Evolutionary conservation across 192 early-diverging fungal genomes (phyloP).

Genomic region (Geosiphon pyriformis): DNA sequence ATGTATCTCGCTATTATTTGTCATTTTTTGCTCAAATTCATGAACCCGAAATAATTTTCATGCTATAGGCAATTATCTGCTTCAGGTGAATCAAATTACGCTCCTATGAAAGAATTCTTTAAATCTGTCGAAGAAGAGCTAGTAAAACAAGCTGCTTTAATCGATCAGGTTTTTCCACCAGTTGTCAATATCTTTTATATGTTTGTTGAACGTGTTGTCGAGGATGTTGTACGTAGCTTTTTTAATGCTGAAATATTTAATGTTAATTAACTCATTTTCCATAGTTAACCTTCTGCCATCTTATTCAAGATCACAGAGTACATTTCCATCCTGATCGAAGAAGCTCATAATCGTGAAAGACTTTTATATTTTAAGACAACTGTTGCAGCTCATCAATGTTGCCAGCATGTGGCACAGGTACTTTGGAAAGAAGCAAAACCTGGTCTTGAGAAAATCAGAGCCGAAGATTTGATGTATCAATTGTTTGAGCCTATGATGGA

Average conservation of each 20-base stretch:
- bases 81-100: constrained; percentile 14
- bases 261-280: not conserved
- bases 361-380: constrained; percentile 65
- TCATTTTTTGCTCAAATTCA: no score
- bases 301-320: constrained; percentile 62
- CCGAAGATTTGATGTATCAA: constrained; percentile 48
- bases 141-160: constrained; percentile 56
- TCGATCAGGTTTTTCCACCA: constrained; percentile 62
- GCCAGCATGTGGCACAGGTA: constrained; percentile 51
- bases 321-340: constrained; percentile 52
- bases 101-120: constrained; percentile 56
- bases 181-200: constrained; percentile 63
- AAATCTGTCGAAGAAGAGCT: constrained; percentile 61
- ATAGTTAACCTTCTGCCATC: constrained; percentile 3
- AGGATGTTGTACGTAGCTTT: constrained; percentile 54
- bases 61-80: not conserved
- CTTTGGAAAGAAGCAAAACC: constrained; percentile 37
- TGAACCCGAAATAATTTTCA: no score
- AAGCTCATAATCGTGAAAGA: constrained; percentile 55
- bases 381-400: constrained; percentile 52
- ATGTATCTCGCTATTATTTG: constrained; percentile 5
- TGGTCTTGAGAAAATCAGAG: constrained; percentile 42
- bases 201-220: constrained; percentile 75
- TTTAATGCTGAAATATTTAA: not conserved
- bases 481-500: constrained; percentile 63